phyloP scores from a whole-genome alignment of 2,329 filamentous ascomycete species.

The Beauveria australis region DNA sequence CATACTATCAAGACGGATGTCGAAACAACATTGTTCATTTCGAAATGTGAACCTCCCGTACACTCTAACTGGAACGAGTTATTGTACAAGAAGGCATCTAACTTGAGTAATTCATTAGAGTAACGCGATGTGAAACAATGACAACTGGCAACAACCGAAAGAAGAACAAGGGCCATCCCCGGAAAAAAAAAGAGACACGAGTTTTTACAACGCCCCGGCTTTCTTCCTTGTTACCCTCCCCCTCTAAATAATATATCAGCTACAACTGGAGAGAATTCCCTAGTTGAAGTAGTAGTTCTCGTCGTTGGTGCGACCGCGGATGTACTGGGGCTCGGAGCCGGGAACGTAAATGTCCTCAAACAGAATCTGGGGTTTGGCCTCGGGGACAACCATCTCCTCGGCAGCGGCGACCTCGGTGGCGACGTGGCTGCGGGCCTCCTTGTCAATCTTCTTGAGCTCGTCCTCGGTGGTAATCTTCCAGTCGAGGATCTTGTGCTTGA shows the following conservation, averaged over 20 bases:
- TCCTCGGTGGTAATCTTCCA: constrained; percentile 89
- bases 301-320: constrained; percentile 79
- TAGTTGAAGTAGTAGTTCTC: constrained; percentile 88
- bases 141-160: background rate
- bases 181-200: background rate
- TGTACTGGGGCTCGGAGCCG: constrained; percentile 78
- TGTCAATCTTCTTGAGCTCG: constrained; percentile 93
- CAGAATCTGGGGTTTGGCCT: constrained; percentile 71
- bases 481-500: constrained; percentile 97
- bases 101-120: constrained; percentile 7
- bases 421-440: constrained; percentile 78
- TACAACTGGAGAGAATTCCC: constrained; percentile 19
- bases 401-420: constrained; percentile 85
- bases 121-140: background rate
- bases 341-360: constrained; percentile 95
- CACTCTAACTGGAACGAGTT: constrained; percentile 3
- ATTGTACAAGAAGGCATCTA: constrained; percentile 11
- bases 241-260: background rate
- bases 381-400: constrained; percentile 78
- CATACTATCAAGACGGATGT: too few species aligned
- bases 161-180: background rate
- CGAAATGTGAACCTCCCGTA: background rate
- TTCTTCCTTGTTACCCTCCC: background rate
- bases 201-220: background rate
- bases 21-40: background rate